Conservation (phyloP, 2,329 filamentous ascomycete genomes). For the Aspergillus piperis region DNA sequence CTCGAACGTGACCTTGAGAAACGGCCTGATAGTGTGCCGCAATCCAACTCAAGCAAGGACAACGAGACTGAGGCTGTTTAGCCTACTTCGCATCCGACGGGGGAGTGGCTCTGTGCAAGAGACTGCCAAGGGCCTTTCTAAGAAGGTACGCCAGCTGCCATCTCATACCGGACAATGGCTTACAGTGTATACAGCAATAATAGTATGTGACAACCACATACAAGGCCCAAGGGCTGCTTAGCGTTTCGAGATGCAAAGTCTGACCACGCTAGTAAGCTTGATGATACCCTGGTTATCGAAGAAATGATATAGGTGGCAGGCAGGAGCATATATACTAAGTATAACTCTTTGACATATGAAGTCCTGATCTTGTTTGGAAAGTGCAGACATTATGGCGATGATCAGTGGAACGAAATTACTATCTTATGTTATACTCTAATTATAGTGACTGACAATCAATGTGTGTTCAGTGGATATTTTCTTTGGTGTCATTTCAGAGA, state of each 20-base stretch:
- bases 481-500: no score
- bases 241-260: neutral
- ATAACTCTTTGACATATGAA: neutral
- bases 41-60: neutral
- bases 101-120: neutral
- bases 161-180: neutral
- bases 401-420: neutral
- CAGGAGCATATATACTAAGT: neutral
- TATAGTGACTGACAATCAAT: neutral
- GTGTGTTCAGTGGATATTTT: no score
- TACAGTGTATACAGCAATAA: neutral
- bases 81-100: neutral
- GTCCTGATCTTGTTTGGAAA: neutral
- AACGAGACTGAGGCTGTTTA: neutral
- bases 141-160: neutral
- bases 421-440: neutral
- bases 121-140: neutral
- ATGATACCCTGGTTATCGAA: neutral
- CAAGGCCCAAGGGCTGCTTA: neutral
- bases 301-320: neutral
- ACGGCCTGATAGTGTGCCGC: neutral
- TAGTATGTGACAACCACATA: no score
- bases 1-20: constrained; percentile 13
- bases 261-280: neutral
- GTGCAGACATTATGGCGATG: neutral